Conservation (phyloP, 2,329 filamentous ascomycete species). For the Pseudocercospora crystallina region DNA sequence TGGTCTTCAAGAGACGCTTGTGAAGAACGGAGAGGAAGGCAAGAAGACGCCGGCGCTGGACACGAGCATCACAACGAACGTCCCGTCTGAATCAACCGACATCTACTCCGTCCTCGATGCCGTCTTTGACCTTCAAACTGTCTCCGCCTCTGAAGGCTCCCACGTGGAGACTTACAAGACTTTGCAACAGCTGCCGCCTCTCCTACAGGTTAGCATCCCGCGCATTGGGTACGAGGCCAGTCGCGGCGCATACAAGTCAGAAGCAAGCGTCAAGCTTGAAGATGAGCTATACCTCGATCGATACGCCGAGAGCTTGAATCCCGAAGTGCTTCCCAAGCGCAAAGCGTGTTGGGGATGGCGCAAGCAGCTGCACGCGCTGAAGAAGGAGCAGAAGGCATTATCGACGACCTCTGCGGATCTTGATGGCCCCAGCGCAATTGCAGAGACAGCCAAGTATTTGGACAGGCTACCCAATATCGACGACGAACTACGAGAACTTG, state of each 20-base stretch:
- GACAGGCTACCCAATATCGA: slow-evolving; percentile 43
- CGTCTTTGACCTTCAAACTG: slow-evolving; percentile 76
- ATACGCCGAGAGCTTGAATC: slow-evolving; percentile 70
- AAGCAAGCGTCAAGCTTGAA: slow-evolving; percentile 74
- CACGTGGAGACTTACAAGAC: slow-evolving; percentile 63
- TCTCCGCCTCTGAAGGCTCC: slow-evolving; percentile 58
- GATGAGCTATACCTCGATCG: slow-evolving; percentile 83
- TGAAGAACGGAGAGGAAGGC: slow-evolving; percentile 20
- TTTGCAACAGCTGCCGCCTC: slow-evolving; percentile 65
- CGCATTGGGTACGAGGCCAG: slow-evolving; percentile 71
- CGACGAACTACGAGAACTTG: slow-evolving; percentile 34
- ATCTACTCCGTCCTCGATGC: slow-evolving; percentile 84
- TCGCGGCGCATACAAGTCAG: slow-evolving; percentile 65
- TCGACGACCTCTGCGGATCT: slow-evolving; percentile 22
- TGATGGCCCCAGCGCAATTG: slow-evolving; percentile 30
- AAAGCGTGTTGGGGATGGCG: slow-evolving; percentile 75
- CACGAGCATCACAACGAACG: slow-evolving; percentile 66
- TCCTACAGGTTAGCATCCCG: slow-evolving; percentile 87
- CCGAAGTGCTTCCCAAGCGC: slow-evolving; percentile 63
- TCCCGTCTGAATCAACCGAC: slow-evolving; percentile 59
- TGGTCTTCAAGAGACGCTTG: slow-evolving; percentile 20
- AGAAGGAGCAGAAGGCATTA: slow-evolving; percentile 32
- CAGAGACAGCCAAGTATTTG: slow-evolving; percentile 44
- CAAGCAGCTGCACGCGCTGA: slow-evolving; percentile 50
- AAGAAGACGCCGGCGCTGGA: slow-evolving; percentile 21